These are phyloP conservation scores for Plasmodium berghei DNA, from an alignment of 169 alveolate genomes.

Conservation along the genomic window DNA sequence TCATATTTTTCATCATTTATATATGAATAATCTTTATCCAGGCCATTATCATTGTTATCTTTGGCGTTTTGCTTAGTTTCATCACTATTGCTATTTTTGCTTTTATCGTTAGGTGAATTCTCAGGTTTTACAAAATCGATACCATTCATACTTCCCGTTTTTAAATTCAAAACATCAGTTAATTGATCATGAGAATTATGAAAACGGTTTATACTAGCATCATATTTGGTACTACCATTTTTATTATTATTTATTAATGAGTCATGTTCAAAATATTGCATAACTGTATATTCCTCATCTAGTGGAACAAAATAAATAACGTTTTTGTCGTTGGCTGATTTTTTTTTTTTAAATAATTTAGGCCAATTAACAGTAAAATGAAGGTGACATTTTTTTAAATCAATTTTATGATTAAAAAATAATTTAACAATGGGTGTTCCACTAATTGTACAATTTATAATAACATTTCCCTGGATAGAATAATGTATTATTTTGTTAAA, in stretches of 20 bases:
- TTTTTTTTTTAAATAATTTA: neutral
- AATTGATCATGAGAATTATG: neutral
- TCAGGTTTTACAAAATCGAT: too few species aligned
- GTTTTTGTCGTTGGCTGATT: neutral
- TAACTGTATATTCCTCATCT: constrained; percentile 22
- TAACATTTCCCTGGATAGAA: constrained; percentile 44
- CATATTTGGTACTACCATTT: neutral
- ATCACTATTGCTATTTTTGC: neutral
- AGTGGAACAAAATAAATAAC: constrained; percentile 32
- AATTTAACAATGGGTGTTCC: constrained; percentile 47
- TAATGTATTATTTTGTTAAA: constrained; percentile 25
- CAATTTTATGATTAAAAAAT: constrained; percentile 15
- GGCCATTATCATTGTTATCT: neutral
- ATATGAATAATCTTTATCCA: neutral
- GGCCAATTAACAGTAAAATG: constrained; percentile 49
- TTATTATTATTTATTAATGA: neutral
- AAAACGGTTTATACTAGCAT: neutral
- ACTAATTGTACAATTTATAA: constrained; percentile 2
- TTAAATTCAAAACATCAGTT: constrained; percentile 1
- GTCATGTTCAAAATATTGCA: constrained; percentile 23
- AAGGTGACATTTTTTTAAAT: constrained; percentile 19
- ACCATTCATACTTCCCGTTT: neutral
- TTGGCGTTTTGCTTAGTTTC: neutral
- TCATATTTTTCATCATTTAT: neutral
- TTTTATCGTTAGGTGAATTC: neutral